These are phyloP conservation scores for Astrephomene gubernaculifera DNA, from an alignment of 139 green algal species.

Conservation along the genomic window DNA sequence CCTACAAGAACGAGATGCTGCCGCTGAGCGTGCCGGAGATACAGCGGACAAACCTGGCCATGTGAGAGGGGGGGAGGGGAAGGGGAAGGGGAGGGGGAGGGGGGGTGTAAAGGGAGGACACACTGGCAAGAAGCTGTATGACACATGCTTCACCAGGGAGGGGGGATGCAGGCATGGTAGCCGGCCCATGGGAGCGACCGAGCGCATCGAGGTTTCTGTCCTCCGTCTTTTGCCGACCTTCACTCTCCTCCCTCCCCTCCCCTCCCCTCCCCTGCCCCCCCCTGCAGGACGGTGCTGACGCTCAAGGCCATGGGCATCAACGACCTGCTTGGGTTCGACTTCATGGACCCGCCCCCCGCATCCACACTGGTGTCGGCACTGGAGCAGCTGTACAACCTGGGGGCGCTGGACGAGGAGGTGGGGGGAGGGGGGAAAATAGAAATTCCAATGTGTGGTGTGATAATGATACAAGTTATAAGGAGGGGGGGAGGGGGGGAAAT, in stretches of 20 bases:
- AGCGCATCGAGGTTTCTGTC: no score
- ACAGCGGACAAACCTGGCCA: conserved; percentile 85
- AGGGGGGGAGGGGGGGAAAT: neutral
- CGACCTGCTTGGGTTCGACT: conserved; percentile 98
- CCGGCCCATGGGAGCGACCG: no score
- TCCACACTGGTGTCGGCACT: conserved; percentile 85
- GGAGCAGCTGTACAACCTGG: conserved; percentile 98
- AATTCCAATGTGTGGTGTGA: no score
- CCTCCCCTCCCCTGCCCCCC: neutral
- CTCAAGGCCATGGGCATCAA: conserved; percentile 99
- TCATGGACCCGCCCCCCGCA: conserved; percentile 97
- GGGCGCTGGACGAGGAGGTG: conserved; percentile 91
- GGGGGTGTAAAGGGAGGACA: no score
- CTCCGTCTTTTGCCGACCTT: no score
- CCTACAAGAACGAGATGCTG: conserved; percentile 95
- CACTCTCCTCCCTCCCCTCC: neutral
- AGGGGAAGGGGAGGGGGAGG: neutral
- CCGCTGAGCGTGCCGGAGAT: conserved; percentile 91
- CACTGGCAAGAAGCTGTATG: no score
- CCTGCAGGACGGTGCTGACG: conserved; percentile 75
- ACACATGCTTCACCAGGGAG: no score
- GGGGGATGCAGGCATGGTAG: no score
- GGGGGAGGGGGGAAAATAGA: conserved; percentile 47
- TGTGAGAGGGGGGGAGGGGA: conserved; percentile 45
- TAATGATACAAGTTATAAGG: neutral